phyloP scores from a whole-genome alignment of 768 basidiomycete species.

The Candolleomyces efflorescens region DNA sequence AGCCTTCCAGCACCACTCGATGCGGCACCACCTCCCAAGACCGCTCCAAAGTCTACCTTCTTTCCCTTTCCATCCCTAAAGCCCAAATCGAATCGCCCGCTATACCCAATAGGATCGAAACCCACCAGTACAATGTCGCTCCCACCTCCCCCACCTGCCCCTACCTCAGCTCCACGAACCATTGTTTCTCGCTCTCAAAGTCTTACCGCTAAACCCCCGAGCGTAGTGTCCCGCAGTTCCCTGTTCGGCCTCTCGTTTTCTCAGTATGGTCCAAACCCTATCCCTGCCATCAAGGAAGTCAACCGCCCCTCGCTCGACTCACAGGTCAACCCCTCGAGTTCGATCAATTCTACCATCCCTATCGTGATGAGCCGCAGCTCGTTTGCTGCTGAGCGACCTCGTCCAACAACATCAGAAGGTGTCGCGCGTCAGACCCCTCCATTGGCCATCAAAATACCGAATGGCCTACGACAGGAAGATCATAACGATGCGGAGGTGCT shows the following conservation, averaged over 20 bases:
- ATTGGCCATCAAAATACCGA: no score
- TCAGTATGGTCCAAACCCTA: neutral
- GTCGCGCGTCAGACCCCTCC: no score
- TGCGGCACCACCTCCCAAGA: neutral
- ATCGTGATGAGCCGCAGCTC: neutral
- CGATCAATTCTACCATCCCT: neutral
- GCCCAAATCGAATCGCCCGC: neutral
- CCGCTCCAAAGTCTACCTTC: neutral
- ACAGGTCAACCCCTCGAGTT: neutral
- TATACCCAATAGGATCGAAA: neutral
- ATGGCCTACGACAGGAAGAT: neutral
- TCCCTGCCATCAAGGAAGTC: neutral
- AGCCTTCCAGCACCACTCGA: neutral
- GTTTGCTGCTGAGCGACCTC: neutral
- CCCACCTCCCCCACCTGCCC: neutral
- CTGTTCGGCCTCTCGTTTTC: slow-evolving; percentile 3
- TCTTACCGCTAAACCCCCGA: neutral
- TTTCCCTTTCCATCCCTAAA: neutral
- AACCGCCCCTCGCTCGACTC: neutral
- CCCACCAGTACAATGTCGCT: neutral
- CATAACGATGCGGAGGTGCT: neutral
- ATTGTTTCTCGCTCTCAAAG: neutral
- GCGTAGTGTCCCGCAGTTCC: neutral
- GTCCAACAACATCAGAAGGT: neutral
- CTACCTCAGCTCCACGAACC: neutral